These are phyloP conservation scores for Macrotyloma uniflorum DNA, from an alignment of 306 rosid genomes.

Conservation along the genomic window DNA sequence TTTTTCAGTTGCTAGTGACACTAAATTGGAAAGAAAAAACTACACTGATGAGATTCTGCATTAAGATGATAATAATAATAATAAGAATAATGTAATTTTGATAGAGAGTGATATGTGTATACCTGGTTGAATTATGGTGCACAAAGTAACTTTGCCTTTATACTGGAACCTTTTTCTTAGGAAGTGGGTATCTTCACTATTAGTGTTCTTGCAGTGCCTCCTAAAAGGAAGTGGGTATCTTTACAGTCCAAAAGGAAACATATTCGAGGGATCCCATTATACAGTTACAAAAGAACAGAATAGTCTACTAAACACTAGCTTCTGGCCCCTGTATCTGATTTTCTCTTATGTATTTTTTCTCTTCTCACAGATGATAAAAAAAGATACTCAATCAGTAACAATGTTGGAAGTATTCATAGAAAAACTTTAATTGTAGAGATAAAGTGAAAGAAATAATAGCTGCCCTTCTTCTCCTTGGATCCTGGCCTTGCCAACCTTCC, in stretches of 20 bases:
- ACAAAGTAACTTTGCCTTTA: slow-evolving; percentile 29
- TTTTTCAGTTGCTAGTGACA: neutral
- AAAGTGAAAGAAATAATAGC: neutral
- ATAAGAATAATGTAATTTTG: neutral
- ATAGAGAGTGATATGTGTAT: slow-evolving; percentile 2
- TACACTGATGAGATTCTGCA: slow-evolving; percentile 23
- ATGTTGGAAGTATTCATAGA: neutral
- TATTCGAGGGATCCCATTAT: neutral
- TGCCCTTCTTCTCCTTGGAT: neutral
- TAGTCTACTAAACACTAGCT: neutral
- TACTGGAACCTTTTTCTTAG: neutral
- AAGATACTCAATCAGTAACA: neutral
- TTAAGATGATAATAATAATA: slow-evolving; percentile 15
- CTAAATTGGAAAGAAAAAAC: neutral
- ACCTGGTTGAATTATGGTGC: slow-evolving; percentile 19
- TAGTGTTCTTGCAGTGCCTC: neutral
- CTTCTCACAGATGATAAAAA: neutral
- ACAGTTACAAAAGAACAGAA: neutral
- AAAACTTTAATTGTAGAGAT: neutral
- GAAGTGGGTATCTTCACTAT: slow-evolving; percentile 15
- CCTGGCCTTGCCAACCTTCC: neutral
- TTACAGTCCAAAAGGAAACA: slow-evolving; percentile 13
- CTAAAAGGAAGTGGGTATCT: neutral
- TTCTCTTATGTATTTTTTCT: neutral
- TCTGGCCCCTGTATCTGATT: neutral